Conservation (phyloP, 2,329 filamentous ascomycete species). For the Corinectria fuckeliana region DNA sequence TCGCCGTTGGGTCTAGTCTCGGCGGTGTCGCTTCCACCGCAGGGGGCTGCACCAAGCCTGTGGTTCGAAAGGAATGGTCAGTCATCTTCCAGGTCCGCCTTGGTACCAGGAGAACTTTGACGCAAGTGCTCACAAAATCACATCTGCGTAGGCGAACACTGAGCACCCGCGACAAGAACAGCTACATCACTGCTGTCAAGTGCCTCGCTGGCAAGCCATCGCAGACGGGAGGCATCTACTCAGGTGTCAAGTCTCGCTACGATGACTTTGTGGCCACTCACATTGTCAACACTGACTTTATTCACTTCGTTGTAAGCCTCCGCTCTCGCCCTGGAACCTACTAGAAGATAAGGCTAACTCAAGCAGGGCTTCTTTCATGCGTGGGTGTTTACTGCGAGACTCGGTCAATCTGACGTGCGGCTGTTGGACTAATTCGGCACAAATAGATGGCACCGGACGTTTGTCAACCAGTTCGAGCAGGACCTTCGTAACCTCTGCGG, state of each 20-base stretch:
- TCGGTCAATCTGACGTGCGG: neutral
- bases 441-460: constrained; percentile 23
- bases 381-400: neutral
- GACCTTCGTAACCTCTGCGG: constrained; percentile 29
- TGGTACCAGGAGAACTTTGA: neutral
- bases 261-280: constrained; percentile 38
- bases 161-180: constrained; percentile 24
- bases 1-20: constrained; percentile 15
- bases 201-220: constrained; percentile 30
- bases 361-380: constrained; percentile 21
- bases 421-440: neutral
- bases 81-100: neutral
- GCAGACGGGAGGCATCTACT: constrained; percentile 18
- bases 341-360: neutral
- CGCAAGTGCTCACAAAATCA: neutral
- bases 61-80: constrained; percentile 28
- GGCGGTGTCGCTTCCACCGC: constrained; percentile 6
- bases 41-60: constrained; percentile 15
- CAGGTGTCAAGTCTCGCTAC: constrained; percentile 31
- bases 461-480: constrained; percentile 28
- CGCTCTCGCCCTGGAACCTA: neutral
- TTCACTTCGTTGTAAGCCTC: constrained; percentile 35
- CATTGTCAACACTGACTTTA: constrained; percentile 29
- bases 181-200: constrained; percentile 33
- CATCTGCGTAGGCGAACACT: constrained; percentile 23